phyloP scores from a whole-genome alignment of 176 grass and related monocot genomes.

The Zizania latifolia region DNA sequence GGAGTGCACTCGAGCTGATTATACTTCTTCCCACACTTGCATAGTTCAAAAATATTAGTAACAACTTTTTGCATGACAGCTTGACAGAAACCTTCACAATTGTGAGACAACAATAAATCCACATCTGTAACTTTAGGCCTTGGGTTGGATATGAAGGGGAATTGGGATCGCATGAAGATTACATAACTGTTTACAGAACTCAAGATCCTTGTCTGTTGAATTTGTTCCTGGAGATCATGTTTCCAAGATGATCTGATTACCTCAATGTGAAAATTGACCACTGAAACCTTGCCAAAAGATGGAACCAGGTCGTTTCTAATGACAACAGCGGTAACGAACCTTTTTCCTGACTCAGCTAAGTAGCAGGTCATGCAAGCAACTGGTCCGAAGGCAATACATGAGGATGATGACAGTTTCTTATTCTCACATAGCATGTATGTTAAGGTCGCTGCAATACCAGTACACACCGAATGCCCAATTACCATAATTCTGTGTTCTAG shows the following conservation, averaged over 20 bases:
- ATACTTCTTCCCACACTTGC: no score
- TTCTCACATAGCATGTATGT: conserved; percentile 77
- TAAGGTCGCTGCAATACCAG: conserved; percentile 70
- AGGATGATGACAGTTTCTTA: conserved; percentile 58
- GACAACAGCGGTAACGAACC: conserved; percentile 49
- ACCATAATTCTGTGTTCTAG: conserved; percentile 69
- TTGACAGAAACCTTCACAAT: no score
- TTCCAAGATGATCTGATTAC: conserved; percentile 47
- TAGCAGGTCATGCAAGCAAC: conserved; percentile 75
- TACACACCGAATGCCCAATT: conserved; percentile 91
- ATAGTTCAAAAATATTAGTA: no score
- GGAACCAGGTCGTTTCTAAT: conserved; percentile 50
- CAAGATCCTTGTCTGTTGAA: conserved; percentile 33
- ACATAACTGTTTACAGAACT: conserved; percentile 27
- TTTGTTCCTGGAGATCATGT: conserved; percentile 21
- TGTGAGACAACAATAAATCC: not conserved
- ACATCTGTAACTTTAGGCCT: conserved; percentile 21
- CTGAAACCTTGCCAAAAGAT: conserved; percentile 44
- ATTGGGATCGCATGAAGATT: conserved; percentile 25
- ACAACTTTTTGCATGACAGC: no score
- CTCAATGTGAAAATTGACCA: conserved; percentile 24
- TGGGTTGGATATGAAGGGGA: conserved; percentile 9
- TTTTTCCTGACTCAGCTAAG: conserved; percentile 50
- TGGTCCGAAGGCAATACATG: conserved; percentile 84
- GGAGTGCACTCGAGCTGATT: no score